Evolutionary conservation across 2,329 filamentous ascomycete genomes (phyloP).

Genomic region (Emericellopsis atlantica): DNA sequence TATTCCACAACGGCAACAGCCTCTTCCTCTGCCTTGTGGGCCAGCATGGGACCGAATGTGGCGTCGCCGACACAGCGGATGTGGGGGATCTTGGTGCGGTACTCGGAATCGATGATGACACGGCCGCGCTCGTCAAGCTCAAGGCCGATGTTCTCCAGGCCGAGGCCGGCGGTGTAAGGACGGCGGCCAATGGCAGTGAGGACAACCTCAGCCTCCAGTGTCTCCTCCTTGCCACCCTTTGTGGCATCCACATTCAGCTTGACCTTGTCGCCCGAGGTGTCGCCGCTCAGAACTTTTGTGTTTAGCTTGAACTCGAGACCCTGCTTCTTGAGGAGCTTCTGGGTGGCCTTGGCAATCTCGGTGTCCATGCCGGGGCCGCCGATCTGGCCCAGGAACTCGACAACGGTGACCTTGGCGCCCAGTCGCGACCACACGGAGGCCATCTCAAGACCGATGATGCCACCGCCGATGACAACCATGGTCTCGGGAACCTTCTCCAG

Average conservation of each 20-base stretch:
- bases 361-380: constrained; percentile 95
- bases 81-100: constrained; percentile 94
- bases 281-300: constrained; percentile 86
- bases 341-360: constrained; percentile 80
- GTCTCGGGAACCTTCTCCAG: constrained; percentile 87
- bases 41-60: constrained; percentile 97
- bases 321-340: constrained; percentile 93
- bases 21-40: constrained; percentile 98
- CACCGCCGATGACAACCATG: constrained; percentile 94
- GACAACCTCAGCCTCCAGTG: constrained; percentile 88
- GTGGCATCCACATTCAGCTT: constrained; percentile 80
- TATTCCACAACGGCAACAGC: constrained; percentile 90
- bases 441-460: constrained; percentile 99
- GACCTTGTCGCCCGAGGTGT: constrained; percentile 64
- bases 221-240: constrained; percentile 93
- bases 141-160: constrained; percentile 85
- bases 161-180: constrained; percentile 85
- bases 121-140: constrained; percentile 89
- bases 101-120: constrained; percentile 95
- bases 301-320: constrained; percentile 96
- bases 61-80: constrained; percentile 94
- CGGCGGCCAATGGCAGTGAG: constrained; percentile 93
- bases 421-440: constrained; percentile 93
- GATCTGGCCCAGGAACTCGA: constrained; percentile 93
- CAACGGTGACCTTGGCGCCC: constrained; percentile 88